Evolutionary conservation across 2,329 filamentous ascomycete species (phyloP).

Genomic region (Phymatotrichopsis omnivora): DNA sequence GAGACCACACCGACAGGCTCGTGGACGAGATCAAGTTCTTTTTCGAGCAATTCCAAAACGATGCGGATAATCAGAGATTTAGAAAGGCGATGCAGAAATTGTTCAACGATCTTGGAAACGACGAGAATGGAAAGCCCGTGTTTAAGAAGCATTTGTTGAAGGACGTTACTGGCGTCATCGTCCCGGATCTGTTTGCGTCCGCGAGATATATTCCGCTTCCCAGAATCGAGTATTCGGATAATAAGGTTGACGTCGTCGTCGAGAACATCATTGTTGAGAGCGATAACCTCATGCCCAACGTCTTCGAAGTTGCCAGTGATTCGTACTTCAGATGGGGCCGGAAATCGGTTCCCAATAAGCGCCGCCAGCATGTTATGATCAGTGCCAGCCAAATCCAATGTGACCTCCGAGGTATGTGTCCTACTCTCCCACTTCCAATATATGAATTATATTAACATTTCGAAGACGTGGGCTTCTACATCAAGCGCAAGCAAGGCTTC

Average conservation of each 20-base stretch:
- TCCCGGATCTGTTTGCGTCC: constrained; percentile 73
- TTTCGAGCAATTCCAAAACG: constrained; percentile 76
- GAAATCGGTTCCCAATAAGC: constrained; percentile 72
- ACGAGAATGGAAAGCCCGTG: constrained; percentile 67
- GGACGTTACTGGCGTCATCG: constrained; percentile 75
- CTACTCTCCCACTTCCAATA: neutral
- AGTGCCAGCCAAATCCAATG: constrained; percentile 85
- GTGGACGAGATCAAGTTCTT: constrained; percentile 86
- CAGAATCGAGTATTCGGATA: constrained; percentile 83
- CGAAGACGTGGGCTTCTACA: constrained; percentile 79
- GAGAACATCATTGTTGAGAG: constrained; percentile 94
- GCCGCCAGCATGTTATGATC: constrained; percentile 74
- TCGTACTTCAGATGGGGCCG: constrained; percentile 94
- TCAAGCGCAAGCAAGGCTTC: constrained; percentile 92
- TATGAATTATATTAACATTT: constrained; percentile 1
- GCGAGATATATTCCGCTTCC: constrained; percentile 86
- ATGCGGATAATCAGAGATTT: constrained; percentile 77
- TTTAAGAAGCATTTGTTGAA: constrained; percentile 93
- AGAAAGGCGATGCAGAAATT: constrained; percentile 66
- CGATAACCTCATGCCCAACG: constrained; percentile 92
- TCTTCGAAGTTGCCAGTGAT: constrained; percentile 77
- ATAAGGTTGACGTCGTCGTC: constrained; percentile 72
- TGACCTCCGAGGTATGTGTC: constrained; percentile 53
- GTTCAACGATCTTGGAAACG: constrained; percentile 81
- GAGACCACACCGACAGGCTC: constrained; percentile 71